A percentile compares a stretch with the other conserved stretches of the same genome.
phyloP scores from a whole-genome alignment of 768 basidiomycete genomes.

The Lactarius deliciosus region DNA sequence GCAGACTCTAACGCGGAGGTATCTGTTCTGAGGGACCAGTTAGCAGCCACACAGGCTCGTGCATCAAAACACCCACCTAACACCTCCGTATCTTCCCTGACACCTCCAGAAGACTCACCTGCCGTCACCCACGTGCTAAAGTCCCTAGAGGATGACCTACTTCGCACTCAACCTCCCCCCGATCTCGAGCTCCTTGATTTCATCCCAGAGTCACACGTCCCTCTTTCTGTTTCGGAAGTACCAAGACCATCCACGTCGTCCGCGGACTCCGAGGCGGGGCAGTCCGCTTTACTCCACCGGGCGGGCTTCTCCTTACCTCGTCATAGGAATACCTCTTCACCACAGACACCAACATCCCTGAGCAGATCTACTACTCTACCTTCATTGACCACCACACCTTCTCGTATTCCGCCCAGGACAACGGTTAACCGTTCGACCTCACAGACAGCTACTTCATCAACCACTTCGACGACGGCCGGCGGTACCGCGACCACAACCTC shows the following conservation, averaged over 20 bases:
- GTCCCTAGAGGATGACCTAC: slow-evolving; percentile 54
- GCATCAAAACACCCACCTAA: slow-evolving; percentile 31
- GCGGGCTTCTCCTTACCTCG: slow-evolving; percentile 46
- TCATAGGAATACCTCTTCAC: slow-evolving; percentile 43
- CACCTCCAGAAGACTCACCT: slow-evolving; percentile 38
- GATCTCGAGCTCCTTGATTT: slow-evolving; percentile 63
- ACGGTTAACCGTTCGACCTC: slow-evolving; percentile 37
- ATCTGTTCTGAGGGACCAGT: slow-evolving; percentile 76
- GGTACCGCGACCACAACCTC: slow-evolving; percentile 47
- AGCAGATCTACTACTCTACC: slow-evolving; percentile 56
- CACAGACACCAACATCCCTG: slow-evolving; percentile 47
- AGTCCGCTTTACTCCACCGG: slow-evolving; percentile 51
- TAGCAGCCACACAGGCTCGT: slow-evolving; percentile 43
- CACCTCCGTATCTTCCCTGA: slow-evolving; percentile 31
- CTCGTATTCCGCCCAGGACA: slow-evolving; percentile 44
- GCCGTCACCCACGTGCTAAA: slow-evolving; percentile 30
- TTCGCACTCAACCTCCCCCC: slow-evolving; percentile 56
- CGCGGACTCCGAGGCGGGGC: slow-evolving; percentile 38
- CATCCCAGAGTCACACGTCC: slow-evolving; percentile 36
- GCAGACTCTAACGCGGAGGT: slow-evolving; percentile 85
- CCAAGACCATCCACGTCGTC: slow-evolving; percentile 27
- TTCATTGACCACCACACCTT: slow-evolving; percentile 48
- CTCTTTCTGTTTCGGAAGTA: slow-evolving; percentile 16
- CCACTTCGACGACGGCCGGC: slow-evolving; percentile 36
- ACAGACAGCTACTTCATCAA: slow-evolving; percentile 36